A percentile compares a stretch with the other conserved stretches of the same genome.
phyloP scores from a whole-genome alignment of 257 asterid genomes.

The Salvia hispanica region DNA sequence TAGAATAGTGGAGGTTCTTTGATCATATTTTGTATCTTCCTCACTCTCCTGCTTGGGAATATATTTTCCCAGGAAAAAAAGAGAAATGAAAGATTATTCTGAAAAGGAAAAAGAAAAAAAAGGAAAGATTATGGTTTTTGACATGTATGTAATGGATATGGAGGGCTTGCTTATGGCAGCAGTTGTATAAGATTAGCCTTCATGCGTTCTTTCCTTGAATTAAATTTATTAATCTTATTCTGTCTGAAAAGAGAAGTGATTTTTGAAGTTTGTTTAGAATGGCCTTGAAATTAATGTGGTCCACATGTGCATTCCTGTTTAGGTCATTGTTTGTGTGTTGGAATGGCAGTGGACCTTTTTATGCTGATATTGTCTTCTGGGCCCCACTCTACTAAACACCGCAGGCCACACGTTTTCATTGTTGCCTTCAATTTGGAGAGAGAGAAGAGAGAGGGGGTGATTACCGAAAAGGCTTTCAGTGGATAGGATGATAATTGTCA shows the following conservation, averaged over 20 bases:
- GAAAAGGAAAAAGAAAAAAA: neutral
- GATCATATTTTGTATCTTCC: slow-evolving; percentile 38
- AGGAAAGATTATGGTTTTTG: slow-evolving; percentile 40
- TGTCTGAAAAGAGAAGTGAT: no score
- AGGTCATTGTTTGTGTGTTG: no score
- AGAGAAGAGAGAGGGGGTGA: no score
- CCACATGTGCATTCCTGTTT: no score
- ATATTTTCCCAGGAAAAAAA: slow-evolving; percentile 26
- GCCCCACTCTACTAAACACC: no score
- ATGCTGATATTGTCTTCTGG: no score
- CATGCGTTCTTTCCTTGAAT: neutral
- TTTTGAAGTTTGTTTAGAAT: neutral
- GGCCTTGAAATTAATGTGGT: no score
- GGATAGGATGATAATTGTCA: no score
- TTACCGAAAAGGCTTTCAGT: no score
- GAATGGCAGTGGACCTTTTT: no score
- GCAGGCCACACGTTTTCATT: no score
- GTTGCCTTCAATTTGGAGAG: no score
- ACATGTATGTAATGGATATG: slow-evolving; percentile 46
- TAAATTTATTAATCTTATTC: slow-evolving; percentile 5
- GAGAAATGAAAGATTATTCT: slow-evolving; percentile 17
- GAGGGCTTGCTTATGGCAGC: slow-evolving; percentile 51
- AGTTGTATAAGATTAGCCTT: slow-evolving; percentile 43
- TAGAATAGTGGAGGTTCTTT: slow-evolving; percentile 51
- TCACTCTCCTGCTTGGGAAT: slow-evolving; percentile 36